phyloP scores from a whole-genome alignment of 2,329 filamentous ascomycete genomes.

The Cladophialophora bantiana region DNA sequence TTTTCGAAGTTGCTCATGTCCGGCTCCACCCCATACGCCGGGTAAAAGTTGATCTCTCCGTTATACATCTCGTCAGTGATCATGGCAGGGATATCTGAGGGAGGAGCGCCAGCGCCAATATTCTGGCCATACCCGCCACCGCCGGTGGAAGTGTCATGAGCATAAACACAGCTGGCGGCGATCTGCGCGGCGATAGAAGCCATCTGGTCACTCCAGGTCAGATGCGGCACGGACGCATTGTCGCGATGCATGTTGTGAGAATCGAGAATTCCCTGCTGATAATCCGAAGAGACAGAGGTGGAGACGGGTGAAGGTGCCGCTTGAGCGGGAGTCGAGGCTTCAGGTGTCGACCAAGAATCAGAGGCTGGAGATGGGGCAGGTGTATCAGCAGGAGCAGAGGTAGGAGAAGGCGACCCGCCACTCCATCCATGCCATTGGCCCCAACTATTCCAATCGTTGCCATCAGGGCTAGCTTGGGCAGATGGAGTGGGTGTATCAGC shows the following conservation, averaged over 20 bases:
- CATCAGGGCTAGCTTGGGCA: slow-evolving; percentile 19
- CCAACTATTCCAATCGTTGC: slow-evolving; percentile 2
- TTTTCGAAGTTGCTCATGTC: slow-evolving; percentile 67
- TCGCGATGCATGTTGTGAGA: slow-evolving; percentile 87
- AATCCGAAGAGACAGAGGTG: slow-evolving; percentile 43
- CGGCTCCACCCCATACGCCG: slow-evolving; percentile 68
- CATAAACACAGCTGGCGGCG: slow-evolving; percentile 73
- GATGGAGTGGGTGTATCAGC: slow-evolving; percentile 15
- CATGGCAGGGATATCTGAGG: slow-evolving; percentile 67
- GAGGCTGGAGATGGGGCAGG: slow-evolving; percentile 23
- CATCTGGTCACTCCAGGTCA: slow-evolving; percentile 72
- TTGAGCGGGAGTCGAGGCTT: slow-evolving; percentile 20
- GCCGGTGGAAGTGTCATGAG: slow-evolving; percentile 76
- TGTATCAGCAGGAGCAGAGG: slow-evolving; percentile 35
- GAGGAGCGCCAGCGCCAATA: slow-evolving; percentile 72
- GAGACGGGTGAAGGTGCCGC: slow-evolving; percentile 21
- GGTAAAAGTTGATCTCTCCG: slow-evolving; percentile 69
- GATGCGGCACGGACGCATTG: slow-evolving; percentile 74
- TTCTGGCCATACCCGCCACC: slow-evolving; percentile 85
- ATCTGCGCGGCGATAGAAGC: slow-evolving; percentile 69
- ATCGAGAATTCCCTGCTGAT: slow-evolving; percentile 56
- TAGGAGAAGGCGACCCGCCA: slow-evolving; percentile 23
- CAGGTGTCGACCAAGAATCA: slow-evolving; percentile 13
- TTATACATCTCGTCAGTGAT: slow-evolving; percentile 91
- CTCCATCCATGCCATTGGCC: slow-evolving; percentile 21